Base-by-base conservation (phyloP, 2,329 filamentous ascomycete genomes). In the Exophiala mesophila region DNA sequence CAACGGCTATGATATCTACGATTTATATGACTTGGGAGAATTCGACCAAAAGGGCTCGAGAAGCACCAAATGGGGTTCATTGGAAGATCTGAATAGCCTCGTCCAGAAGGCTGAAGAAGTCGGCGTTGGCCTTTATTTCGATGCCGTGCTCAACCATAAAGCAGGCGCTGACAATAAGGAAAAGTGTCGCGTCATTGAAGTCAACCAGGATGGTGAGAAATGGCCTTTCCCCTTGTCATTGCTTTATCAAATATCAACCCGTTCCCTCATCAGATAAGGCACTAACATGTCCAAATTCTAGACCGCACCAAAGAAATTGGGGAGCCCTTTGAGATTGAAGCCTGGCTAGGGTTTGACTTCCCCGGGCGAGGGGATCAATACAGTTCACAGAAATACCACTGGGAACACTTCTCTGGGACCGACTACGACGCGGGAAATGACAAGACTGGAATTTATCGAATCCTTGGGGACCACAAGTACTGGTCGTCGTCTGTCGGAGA, bases 71-170 rank as follows among this genome's bases (percentile, higher is more conserved):
- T 88, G 82, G 82, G 83, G 83, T 2, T 66, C 68, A 2, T 78
- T 77, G 55, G 71, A 76, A 32, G 80, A 85, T 41, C 64, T 87
- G 12, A 51, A 74, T 2, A 65, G 68, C 13, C 59, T 87, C 35
- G 63, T 68, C 2, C 60, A 67, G 15, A 61, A 64, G 9, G 79
- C 80, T 0, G 67, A 73, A 37, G 63, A 72, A 26, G 52, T 72
- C 17, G 74, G 72, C 0, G 67, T 86, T 6, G 72, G 73, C 0
- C 55, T 85, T 0, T 73, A 83, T 52, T 86, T 80, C 71, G 83
- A 86, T 59, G 78, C 80, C 1, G 81, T 88, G 5, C 65, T 86
- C 32, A 87, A 85, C 55, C 83, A 86, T 59, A 85, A 83, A 59
- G 80, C 81, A 2, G 82, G 74, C 2, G 82, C 79, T 5, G 83